A percentile compares a stretch with the other conserved stretches of the same genome.
These are phyloP conservation scores for Aspergillus calidoustus DNA, from an alignment of 2,329 filamentous ascomycete species.

Conservation along the genomic window DNA sequence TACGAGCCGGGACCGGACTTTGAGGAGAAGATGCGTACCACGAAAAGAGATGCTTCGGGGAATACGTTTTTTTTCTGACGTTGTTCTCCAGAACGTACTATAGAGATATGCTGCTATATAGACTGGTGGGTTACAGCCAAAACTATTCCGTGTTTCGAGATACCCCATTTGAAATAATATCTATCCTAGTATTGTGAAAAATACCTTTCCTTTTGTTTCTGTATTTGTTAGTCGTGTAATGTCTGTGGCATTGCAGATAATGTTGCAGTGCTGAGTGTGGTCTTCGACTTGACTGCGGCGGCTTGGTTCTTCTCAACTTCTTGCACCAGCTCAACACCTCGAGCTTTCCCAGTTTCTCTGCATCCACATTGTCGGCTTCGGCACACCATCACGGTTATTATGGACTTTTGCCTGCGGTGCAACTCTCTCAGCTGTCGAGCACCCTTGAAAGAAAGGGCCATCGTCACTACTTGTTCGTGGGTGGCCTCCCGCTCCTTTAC, in stretches of 20 bases:
- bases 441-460: conserved; percentile 70
- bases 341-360: background rate
- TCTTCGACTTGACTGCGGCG: background rate
- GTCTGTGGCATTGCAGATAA: background rate
- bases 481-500: conserved; percentile 23
- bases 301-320: conserved; percentile 8
- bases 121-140: conserved; percentile 7
- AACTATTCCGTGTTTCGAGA: conserved; percentile 23
- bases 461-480: conserved; percentile 89
- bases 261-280: background rate
- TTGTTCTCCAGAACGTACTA: conserved; percentile 15
- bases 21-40: conserved; percentile 63
- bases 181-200: background rate
- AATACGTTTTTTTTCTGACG: conserved; percentile 85
- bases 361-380: background rate
- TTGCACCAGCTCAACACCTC: background rate
- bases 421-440: conserved; percentile 78
- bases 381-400: conserved; percentile 38
- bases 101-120: conserved; percentile 11
- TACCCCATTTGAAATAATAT: conserved; percentile 20
- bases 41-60: conserved; percentile 81
- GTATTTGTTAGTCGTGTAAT: background rate
- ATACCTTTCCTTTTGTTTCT: background rate
- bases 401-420: conserved; percentile 78
- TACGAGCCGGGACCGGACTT: conserved; percentile 89